Evolutionary conservation across 1,284 basidiomycete genomes (phyloP).

Genomic region (Chalciporus piperatoides): DNA sequence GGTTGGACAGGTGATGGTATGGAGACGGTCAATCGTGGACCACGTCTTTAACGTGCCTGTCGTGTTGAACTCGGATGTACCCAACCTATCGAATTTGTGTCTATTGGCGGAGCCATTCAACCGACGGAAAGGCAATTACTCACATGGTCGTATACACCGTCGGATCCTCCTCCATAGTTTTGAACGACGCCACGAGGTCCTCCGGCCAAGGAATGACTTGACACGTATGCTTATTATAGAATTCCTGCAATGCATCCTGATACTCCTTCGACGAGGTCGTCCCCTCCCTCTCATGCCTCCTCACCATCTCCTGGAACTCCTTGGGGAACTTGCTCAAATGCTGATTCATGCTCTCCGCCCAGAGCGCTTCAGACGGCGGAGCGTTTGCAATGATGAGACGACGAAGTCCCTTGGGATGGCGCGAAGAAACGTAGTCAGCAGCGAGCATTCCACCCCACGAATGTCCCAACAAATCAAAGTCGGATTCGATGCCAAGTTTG

Average conservation of each 20-base stretch:
- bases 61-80: slow-evolving; percentile 30
- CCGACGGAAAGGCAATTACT: neutral
- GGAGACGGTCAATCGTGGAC: slow-evolving; percentile 31
- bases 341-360: slow-evolving; percentile 17
- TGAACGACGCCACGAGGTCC: slow-evolving; percentile 24
- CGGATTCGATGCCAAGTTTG: slow-evolving; percentile 35
- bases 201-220: slow-evolving; percentile 23
- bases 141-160: slow-evolving; percentile 29
- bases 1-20: slow-evolving; percentile 31
- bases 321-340: slow-evolving; percentile 18
- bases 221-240: slow-evolving; percentile 12
- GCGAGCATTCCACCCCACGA: slow-evolving; percentile 55
- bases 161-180: slow-evolving; percentile 19
- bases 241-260: slow-evolving; percentile 20
- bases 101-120: neutral
- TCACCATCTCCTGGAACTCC: slow-evolving; percentile 21
- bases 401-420: slow-evolving; percentile 39
- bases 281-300: slow-evolving; percentile 21
- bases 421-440: slow-evolving; percentile 32
- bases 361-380: slow-evolving; percentile 22
- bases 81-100: slow-evolving; percentile 27
- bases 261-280: slow-evolving; percentile 25
- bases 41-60: slow-evolving; percentile 33
- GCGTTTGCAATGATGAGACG: slow-evolving; percentile 36
- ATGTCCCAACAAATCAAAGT: slow-evolving; percentile 45